Evolutionary conservation across 116 monocot genomes (phyloP), one percentile per base, ranked within the genome.

Genomic region (Posidonia oceanica): DNA sequence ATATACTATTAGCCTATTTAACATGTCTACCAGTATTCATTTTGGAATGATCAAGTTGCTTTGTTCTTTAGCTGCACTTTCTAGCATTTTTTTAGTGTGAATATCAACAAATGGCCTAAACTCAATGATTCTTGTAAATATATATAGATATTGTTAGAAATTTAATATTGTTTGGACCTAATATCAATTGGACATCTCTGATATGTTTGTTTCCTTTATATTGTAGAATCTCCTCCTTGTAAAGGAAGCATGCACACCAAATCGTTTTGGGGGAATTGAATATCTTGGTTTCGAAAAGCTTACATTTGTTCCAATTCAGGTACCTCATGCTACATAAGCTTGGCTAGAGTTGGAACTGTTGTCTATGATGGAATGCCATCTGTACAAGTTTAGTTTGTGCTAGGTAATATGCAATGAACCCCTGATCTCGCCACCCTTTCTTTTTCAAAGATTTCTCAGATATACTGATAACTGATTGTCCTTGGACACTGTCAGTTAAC

Each of bases 251-350:
- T 44, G 68, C 6, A 71, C 91, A 17, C 91, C 95, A 74, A 91
- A 95, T 75, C 73, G 71, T 66, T 95, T 73, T 70, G 91, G 94
- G 60, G 95, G 91, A 51, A 78, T 83, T 48, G 71, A 74, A 17
- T 95, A 84, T 79, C 80, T 91, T 54, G 84, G 86, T 67, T 95
- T 95, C 77, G 91, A 95, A 72, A 95, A 86, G 80, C 86, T 95
- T 20, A 95, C 94, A 14, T 91, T 84, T 74, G 91, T 88, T 54
- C 91, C 91, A 53, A 86, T 95, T 71, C 91, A 95, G 91, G 95
- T 95, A 87, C 18, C 37, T 72, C 14, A 16, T 3, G 36, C 15
- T 36, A 58, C 37, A 2, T 7, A 54, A 36, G 67, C 16, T 16
- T 55, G 14, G 14, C 29, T 52, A 13, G 22, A 17, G 6, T 21